Evolutionary conservation across 139 green algal species (phyloP), one percentile per base, ranked within the genome.

Genomic region (Chlorella ohadii): DNA sequence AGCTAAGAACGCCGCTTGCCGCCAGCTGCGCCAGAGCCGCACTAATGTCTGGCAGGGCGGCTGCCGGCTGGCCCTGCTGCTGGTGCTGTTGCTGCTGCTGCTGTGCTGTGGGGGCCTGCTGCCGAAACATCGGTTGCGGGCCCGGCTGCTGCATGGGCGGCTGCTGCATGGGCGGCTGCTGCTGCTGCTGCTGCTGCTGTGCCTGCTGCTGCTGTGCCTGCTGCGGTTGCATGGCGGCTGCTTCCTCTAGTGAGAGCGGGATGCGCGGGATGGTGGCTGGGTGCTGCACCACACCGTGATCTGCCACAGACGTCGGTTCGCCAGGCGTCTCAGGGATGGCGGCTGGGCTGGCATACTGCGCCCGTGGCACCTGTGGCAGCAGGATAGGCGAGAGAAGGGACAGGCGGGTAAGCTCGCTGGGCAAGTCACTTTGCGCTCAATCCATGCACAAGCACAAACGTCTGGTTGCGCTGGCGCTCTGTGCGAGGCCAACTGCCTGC

Each of bases 251-350:
- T 3, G 64, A 76, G 11, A 86, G 81, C 6, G 72, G 81, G 39
- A 86, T 80, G 67, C 61, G 44, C 2, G 72, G 67, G 28, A 86
- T 86, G 34, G 39, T 81, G n/a, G 61, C 72, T 39, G 57, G 68
- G 68, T 73, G 81, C 59, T 86, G 81, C 67, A 68, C 41, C 12
- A 51, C 36, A 31, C 72, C 81, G 20, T 61, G 47, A 12, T 86
- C 81, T 56, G 38, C 66, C 19, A 41, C 27, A 0, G 31, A n/a
- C 4, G 12, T 20, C 9, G 72, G 72, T 67, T 86, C 81, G 7
- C 3, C 67, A 19, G 81, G 72, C 15, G 64, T 44, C 0, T 66
- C 67, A 12, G 81, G 72, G n/a, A 80, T 39, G 3, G 38, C 68
- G 4, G 61, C 67, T 9, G 19, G 3, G 22, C 23, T 67, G 41